Percentiles rank a stretch among this genome's conserved stretches.
phyloP scores from a whole-genome alignment of 257 asterid species.

The Ilex asprella region DNA sequence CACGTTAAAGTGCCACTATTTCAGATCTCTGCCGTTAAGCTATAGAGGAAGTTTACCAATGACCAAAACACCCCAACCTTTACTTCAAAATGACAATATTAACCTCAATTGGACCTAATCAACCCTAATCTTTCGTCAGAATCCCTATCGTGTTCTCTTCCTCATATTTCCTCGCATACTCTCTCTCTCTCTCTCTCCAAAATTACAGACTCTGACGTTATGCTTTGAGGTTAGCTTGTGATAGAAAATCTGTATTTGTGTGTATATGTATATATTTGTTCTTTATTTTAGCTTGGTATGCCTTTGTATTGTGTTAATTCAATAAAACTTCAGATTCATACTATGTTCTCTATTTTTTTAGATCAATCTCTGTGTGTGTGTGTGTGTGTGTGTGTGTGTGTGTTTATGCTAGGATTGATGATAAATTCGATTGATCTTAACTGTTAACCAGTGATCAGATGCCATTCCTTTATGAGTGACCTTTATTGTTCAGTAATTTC shows the following conservation, averaged over 20 bases:
- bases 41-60: background rate
- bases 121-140: constrained; percentile 20
- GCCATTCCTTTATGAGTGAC: background rate
- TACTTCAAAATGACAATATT: constrained; percentile 9
- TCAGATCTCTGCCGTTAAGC: too few relatives aligned
- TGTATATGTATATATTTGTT: background rate
- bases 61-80: constrained; percentile 36
- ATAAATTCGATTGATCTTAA: background rate
- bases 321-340: background rate
- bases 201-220: background rate
- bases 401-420: background rate
- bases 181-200: constrained; percentile 12
- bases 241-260: background rate
- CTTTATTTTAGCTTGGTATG: background rate
- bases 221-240: background rate
- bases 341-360: background rate
- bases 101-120: constrained; percentile 13
- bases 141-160: constrained; percentile 19
- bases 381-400: background rate
- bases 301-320: background rate
- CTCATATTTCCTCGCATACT: background rate
- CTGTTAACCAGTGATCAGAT: background rate
- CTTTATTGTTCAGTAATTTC: background rate
- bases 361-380: too few relatives aligned
- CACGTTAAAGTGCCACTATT: too few relatives aligned